These are phyloP conservation scores for Phlyctochytrium planicorne DNA, from an alignment of 192 early-diverging fungal species.

Conservation along the genomic window DNA sequence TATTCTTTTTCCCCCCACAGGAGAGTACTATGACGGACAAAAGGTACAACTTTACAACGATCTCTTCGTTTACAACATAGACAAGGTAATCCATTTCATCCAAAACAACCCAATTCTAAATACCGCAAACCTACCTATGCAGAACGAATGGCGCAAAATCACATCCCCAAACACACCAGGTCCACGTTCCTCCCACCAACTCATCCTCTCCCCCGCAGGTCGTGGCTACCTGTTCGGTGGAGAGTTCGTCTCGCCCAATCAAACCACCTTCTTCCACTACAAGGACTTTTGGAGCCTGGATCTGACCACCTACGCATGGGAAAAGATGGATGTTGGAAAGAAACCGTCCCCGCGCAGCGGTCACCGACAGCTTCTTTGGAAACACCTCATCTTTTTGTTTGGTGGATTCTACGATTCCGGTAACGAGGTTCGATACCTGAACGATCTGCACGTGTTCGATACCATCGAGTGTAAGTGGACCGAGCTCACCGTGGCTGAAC, in stretches of 20 bases:
- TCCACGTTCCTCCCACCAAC: slow-evolving; percentile 70
- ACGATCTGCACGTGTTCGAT: slow-evolving; percentile 71
- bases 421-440: slow-evolving; percentile 45
- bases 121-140: slow-evolving; percentile 65
- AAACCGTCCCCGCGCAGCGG: slow-evolving; percentile 55
- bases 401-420: slow-evolving; percentile 63
- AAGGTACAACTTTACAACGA: slow-evolving; percentile 64
- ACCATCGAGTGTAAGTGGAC: slow-evolving; percentile 59
- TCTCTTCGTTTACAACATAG: slow-evolving; percentile 66
- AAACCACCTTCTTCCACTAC: slow-evolving; percentile 67
- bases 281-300: slow-evolving; percentile 76
- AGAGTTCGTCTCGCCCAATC: slow-evolving; percentile 62
- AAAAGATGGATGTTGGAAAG: slow-evolving; percentile 58
- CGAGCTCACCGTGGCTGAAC: slow-evolving; percentile 42
- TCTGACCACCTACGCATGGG: slow-evolving; percentile 66
- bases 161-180: slow-evolving; percentile 64
- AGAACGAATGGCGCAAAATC: slow-evolving; percentile 66
- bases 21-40: slow-evolving; percentile 68
- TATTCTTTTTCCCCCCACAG: slow-evolving; percentile 69
- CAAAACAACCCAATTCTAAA: slow-evolving; percentile 36
- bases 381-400: slow-evolving; percentile 63
- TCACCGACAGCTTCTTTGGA: slow-evolving; percentile 66
- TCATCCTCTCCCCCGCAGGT: slow-evolving; percentile 58
- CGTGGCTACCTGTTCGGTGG: slow-evolving; percentile 66
- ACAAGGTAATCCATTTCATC: slow-evolving; percentile 44